A percentile compares a stretch with the other conserved stretches of the same genome.
These are phyloP conservation scores for Vanilla planifolia DNA, from an alignment of 106 monocot genomes.

Conservation along the genomic window DNA sequence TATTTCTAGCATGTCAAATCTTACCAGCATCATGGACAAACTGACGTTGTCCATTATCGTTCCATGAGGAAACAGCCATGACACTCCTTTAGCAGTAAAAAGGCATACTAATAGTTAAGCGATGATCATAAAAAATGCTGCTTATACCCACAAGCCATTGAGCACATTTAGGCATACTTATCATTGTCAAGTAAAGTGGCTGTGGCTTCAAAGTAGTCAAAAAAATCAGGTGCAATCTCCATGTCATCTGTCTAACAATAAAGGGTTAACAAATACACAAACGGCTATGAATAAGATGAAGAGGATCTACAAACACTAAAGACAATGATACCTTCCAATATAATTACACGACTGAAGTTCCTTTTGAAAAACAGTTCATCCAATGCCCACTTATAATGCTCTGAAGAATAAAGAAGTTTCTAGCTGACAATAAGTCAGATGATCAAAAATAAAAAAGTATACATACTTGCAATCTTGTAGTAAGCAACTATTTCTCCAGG, in stretches of 20 bases:
- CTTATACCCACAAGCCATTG: no score
- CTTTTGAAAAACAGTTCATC: constrained; percentile 76
- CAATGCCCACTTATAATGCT: constrained; percentile 94
- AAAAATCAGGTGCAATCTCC: constrained; percentile 98
- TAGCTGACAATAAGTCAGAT: constrained; percentile 3
- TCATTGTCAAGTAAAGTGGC: constrained; percentile 69
- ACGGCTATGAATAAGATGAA: constrained; percentile 1
- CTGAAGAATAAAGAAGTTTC: constrained; percentile 28
- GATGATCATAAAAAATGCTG: neutral
- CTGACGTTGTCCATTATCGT: constrained; percentile 87
- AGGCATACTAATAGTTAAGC: neutral
- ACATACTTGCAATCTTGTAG: constrained; percentile 94
- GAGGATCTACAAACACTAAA: neutral
- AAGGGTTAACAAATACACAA: constrained; percentile 4
- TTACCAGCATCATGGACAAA: constrained; percentile 86
- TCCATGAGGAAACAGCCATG: constrained; percentile 99
- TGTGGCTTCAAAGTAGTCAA: constrained; percentile 92
- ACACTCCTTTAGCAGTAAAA: constrained; percentile 47
- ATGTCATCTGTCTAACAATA: constrained; percentile 73
- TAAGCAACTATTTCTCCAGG: constrained; percentile 88
- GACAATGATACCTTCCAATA: constrained; percentile 73
- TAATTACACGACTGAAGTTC: constrained; percentile 75
- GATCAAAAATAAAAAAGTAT: constrained; percentile 5
- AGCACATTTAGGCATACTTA: constrained; percentile 36
- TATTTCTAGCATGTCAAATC: constrained; percentile 54